These are phyloP conservation scores for Letharia columbiana DNA, from an alignment of 495 filamentous ascomycete species.

Conservation along the genomic window DNA sequence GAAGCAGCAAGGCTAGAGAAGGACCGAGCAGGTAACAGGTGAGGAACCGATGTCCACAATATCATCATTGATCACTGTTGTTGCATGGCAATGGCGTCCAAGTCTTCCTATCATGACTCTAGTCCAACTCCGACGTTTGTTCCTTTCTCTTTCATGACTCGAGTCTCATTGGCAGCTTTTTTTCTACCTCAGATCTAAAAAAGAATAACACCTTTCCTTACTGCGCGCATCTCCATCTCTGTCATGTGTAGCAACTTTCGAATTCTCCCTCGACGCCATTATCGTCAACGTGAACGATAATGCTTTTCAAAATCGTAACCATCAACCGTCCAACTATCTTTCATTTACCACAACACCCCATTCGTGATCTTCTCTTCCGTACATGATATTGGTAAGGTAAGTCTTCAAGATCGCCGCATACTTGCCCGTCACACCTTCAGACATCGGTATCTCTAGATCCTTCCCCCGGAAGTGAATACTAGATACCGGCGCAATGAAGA, in stretches of 20 bases:
- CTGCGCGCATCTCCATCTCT: not conserved
- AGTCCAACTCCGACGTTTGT: no score
- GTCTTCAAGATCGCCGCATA: constrained; percentile 65
- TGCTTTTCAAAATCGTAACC: not conserved
- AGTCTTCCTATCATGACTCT: not conserved
- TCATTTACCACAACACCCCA: constrained; percentile 67
- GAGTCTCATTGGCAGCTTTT: not conserved
- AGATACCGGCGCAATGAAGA: constrained; percentile 78
- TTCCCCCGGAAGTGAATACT: constrained; percentile 71
- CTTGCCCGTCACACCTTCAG: constrained; percentile 50
- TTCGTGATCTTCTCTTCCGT: constrained; percentile 66
- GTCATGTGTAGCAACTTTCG: not conserved
- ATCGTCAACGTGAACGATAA: not conserved
- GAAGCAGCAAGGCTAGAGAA: constrained; percentile 19
- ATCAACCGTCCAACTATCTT: constrained; percentile 9
- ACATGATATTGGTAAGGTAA: constrained; percentile 82
- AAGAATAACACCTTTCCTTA: not conserved
- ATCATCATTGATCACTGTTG: not conserved
- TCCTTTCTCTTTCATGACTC: not conserved
- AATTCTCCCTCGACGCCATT: not conserved
- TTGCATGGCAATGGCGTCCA: not conserved
- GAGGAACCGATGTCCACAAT: not conserved
- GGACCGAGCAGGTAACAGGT: constrained; percentile 16
- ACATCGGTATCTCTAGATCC: constrained; percentile 65
- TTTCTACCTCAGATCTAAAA: not conserved